A percentile compares a stretch with the other conserved stretches of the same genome.
Conservation (phyloP, 2,329 filamentous ascomycete species). For the Neoascochyta sp. region DNA sequence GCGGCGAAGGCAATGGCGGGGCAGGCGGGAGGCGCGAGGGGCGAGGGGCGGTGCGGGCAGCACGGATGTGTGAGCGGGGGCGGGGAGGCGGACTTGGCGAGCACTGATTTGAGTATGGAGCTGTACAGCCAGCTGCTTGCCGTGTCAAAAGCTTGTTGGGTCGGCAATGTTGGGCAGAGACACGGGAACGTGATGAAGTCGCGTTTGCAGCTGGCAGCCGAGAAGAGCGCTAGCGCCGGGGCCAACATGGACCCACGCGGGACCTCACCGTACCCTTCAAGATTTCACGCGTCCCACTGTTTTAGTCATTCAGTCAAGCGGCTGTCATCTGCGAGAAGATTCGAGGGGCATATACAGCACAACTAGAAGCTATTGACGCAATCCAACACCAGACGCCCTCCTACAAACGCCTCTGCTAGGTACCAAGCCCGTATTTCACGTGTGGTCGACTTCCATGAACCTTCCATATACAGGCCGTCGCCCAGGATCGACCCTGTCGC, state of each 20-base stretch:
- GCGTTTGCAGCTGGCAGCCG: conserved; percentile 17
- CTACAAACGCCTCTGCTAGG: too few species aligned
- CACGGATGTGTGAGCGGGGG: conserved; percentile 3
- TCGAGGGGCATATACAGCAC: too few species aligned
- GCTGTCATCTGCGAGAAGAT: too few species aligned
- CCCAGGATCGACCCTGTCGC: conserved; percentile 1
- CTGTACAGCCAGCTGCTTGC: conserved; percentile 17
- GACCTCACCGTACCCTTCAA: conserved; percentile 9
- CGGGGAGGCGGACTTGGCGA: conserved; percentile 6
- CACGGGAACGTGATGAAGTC: conserved; percentile 21
- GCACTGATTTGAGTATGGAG: conserved; percentile 10
- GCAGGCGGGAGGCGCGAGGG: conserved; percentile 18
- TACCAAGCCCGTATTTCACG: too few species aligned
- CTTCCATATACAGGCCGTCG: conserved; percentile 6
- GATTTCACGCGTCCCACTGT: conserved; percentile 9
- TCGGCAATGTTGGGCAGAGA: conserved; percentile 19
- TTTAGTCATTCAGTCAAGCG: too few species aligned
- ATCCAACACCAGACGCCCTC: too few species aligned
- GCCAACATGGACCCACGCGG: conserved; percentile 9
- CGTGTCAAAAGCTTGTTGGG: conserved; percentile 15
- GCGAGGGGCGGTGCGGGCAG: conserved; percentile 23
- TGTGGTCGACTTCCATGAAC: conserved; percentile 8
- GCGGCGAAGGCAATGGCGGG: conserved; percentile 33
- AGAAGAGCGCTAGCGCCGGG: conserved; percentile 10
- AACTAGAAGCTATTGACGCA: too few species aligned